Conservation (phyloP, 1,284 basidiomycete genomes). For the Cystobasidium slooffiae region DNA sequence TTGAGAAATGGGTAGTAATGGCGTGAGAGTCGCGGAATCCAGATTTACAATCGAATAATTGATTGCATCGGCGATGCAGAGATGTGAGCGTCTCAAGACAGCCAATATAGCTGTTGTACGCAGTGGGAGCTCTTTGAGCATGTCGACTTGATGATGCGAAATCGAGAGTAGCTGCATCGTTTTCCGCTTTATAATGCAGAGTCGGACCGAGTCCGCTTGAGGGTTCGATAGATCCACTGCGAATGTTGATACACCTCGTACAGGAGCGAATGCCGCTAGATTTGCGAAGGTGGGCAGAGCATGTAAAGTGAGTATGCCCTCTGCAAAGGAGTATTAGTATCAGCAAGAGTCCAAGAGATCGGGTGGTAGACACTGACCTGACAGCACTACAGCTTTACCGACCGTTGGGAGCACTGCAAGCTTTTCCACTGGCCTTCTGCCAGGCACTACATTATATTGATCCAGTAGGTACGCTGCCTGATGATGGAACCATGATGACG, state of each 20-base stretch:
- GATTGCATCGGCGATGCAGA: slow-evolving; percentile 75
- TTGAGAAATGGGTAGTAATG: slow-evolving; percentile 77
- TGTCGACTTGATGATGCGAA: slow-evolving; percentile 64
- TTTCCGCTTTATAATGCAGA: slow-evolving; percentile 75
- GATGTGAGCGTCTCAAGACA: slow-evolving; percentile 66
- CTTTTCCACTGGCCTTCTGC: slow-evolving; percentile 42
- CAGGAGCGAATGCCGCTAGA: slow-evolving; percentile 70
- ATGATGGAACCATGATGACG: neutral
- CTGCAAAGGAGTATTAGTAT: slow-evolving; percentile 54
- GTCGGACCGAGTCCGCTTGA: slow-evolving; percentile 67
- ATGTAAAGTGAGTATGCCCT: slow-evolving; percentile 78
- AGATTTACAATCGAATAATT: slow-evolving; percentile 79
- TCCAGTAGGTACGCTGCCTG: slow-evolving; percentile 23
- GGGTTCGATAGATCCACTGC: slow-evolving; percentile 71
- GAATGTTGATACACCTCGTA: slow-evolving; percentile 76
- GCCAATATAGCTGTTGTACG: slow-evolving; percentile 68
- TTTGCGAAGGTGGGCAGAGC: slow-evolving; percentile 76
- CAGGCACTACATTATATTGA: slow-evolving; percentile 15
- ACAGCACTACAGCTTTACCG: slow-evolving; percentile 48
- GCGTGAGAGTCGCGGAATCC: slow-evolving; percentile 67
- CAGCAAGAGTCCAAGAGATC: neutral
- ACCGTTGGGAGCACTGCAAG: slow-evolving; percentile 45
- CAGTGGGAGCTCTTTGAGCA: slow-evolving; percentile 79
- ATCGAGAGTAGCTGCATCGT: slow-evolving; percentile 71
- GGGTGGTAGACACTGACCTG: slow-evolving; percentile 40